Evolutionary conservation across 306 rosid genomes (phyloP).

Genomic region (Dicorynia guianensis): DNA sequence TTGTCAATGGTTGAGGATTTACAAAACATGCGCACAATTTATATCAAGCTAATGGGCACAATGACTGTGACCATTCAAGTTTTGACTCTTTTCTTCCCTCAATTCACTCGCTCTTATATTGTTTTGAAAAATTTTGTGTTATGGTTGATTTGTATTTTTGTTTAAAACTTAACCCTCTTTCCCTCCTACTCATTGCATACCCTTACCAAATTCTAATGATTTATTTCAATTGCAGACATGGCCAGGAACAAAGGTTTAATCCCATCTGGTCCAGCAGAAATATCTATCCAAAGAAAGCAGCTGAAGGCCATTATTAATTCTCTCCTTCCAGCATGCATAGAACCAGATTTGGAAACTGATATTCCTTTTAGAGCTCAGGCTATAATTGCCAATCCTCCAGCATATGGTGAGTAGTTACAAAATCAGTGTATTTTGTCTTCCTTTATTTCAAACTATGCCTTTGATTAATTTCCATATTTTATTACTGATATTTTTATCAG

Average conservation of each 20-base stretch:
- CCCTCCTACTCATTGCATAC: background rate
- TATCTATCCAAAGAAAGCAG: conserved; percentile 84
- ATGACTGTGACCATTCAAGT: conserved; percentile 20
- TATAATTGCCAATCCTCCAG: conserved; percentile 97
- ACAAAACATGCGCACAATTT: background rate
- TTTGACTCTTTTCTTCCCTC: conserved; percentile 5
- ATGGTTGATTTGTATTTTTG: background rate
- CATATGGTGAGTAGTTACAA: conserved; percentile 73
- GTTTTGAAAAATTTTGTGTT: conserved; percentile 10
- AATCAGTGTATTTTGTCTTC: conserved; percentile 29
- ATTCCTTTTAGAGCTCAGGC: conserved; percentile 87
- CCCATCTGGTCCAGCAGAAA: conserved; percentile 87
- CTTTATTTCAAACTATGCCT: conserved; percentile 44
- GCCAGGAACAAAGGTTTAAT: conserved; percentile 95
- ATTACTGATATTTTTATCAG: conserved; percentile 18
- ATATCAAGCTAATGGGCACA: conserved; percentile 15
- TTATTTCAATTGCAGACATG: conserved; percentile 67
- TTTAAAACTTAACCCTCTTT: conserved; percentile 28
- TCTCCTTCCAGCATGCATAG: conserved; percentile 97
- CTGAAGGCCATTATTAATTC: conserved; percentile 83
- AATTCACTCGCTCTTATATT: background rate
- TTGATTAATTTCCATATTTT: conserved; percentile 21
- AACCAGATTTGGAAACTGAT: conserved; percentile 87
- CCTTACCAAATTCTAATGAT: conserved; percentile 35
- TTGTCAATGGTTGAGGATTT: conserved; percentile 6